Percentiles rank a stretch among this genome's conserved stretches.
phyloP scores from a whole-genome alignment of 2,329 filamentous ascomycete species.

The Aspergillus pseudotamarii region DNA sequence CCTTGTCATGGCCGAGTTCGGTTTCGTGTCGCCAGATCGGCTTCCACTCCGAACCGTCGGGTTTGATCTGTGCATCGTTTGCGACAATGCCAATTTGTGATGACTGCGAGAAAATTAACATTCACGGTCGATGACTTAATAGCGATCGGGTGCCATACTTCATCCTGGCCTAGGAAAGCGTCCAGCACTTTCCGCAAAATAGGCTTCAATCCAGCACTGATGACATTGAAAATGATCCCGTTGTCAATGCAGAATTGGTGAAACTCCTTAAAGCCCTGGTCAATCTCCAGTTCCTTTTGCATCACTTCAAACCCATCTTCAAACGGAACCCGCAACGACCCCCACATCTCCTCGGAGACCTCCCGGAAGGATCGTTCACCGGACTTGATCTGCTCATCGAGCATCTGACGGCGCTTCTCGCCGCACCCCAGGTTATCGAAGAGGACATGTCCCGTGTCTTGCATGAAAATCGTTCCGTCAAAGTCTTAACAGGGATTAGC shows the following conservation, averaged over 20 bases:
- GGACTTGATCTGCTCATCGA: conserved; percentile 66
- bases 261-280: conserved; percentile 65
- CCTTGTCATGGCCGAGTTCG: conserved; percentile 69
- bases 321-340: conserved; percentile 66
- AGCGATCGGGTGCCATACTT: conserved; percentile 26
- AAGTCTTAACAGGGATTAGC: conserved; percentile 58
- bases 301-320: conserved; percentile 69
- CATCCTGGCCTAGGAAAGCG: conserved; percentile 65
- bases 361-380: conserved; percentile 70
- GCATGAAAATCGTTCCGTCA: conserved; percentile 72
- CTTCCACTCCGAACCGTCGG: conserved; percentile 64
- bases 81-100: conserved; percentile 67
- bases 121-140: background rate
- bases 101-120: conserved; percentile 32
- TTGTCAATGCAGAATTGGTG: conserved; percentile 66
- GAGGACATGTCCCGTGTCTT: conserved; percentile 70
- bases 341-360: conserved; percentile 74
- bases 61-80: conserved; percentile 64
- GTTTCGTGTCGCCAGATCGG: conserved; percentile 69
- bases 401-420: conserved; percentile 54
- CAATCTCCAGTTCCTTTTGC: conserved; percentile 63
- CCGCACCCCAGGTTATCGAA: conserved; percentile 69
- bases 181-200: conserved; percentile 65
- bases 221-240: conserved; percentile 69
- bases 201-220: conserved; percentile 68